A percentile compares a stretch with the other conserved stretches of the same genome.
These are phyloP conservation scores for Wickerhamiella allomyrinae DNA, from an alignment of 805 yeast genomes.

Conservation along the genomic window DNA sequence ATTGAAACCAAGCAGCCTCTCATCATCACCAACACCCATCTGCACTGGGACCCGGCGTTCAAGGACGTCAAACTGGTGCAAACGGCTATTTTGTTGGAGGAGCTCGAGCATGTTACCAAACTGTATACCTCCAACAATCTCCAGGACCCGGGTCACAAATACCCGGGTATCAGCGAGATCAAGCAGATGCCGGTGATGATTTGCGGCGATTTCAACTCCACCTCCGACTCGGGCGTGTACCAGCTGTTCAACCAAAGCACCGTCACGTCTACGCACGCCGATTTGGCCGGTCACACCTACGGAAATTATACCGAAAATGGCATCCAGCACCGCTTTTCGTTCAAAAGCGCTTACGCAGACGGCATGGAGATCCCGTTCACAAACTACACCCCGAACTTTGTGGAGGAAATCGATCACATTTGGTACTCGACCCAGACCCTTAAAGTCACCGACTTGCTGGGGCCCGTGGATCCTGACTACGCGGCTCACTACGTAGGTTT, in stretches of 20 bases:
- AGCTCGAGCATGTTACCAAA: constrained; percentile 53
- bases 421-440: constrained; percentile 83
- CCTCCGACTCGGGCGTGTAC: constrained; percentile 76
- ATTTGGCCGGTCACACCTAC: constrained; percentile 74
- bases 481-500: constrained; percentile 69
- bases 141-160: constrained; percentile 22
- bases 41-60: constrained; percentile 96
- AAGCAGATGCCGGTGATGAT: constrained; percentile 60
- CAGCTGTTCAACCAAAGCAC: constrained; percentile 73
- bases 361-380: constrained; percentile 90
- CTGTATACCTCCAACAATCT: constrained; percentile 24
- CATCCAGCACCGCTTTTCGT: constrained; percentile 61
- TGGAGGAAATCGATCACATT: constrained; percentile 85
- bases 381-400: constrained; percentile 84
- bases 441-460: constrained; percentile 73
- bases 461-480: constrained; percentile 70
- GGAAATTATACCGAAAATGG: constrained; percentile 87
- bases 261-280: constrained; percentile 57
- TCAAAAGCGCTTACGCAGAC: constrained; percentile 72
- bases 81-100: constrained; percentile 82
- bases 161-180: constrained; percentile 29
- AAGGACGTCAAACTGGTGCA: constrained; percentile 95
- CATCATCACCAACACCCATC: constrained; percentile 76
- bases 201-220: constrained; percentile 94
- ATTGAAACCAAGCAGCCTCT: constrained; percentile 54